These are phyloP conservation scores for Acorus gramineus DNA, from an alignment of 106 monocot genomes.

Conservation along the genomic window DNA sequence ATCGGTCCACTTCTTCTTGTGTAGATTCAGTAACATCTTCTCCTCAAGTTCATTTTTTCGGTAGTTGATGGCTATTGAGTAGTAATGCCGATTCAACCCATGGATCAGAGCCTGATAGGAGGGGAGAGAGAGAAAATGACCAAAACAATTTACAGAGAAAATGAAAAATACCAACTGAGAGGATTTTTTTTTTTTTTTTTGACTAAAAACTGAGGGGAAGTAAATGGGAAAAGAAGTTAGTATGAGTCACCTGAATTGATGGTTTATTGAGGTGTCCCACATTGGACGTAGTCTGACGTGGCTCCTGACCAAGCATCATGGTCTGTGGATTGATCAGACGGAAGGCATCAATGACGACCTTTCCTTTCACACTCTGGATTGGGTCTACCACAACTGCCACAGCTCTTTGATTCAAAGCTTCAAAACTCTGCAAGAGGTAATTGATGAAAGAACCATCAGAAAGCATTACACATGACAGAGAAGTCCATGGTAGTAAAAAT, in stretches of 20 bases:
- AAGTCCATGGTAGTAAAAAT: not conserved
- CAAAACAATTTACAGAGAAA: too few species aligned
- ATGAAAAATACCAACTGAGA: too few species aligned
- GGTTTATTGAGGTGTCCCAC: constrained; percentile 91
- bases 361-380: constrained; percentile 97
- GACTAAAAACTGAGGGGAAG: too few species aligned
- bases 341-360: constrained; percentile 99
- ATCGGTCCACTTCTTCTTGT: constrained; percentile 97
- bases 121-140: too few species aligned
- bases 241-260: constrained; percentile 57
- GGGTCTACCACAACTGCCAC: constrained; percentile 94
- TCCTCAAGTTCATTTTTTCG: constrained; percentile 82
- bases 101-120: constrained; percentile 67
- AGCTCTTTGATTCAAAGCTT: constrained; percentile 91
- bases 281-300: constrained; percentile 90
- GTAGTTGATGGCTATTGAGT: constrained; percentile 86
- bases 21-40: constrained; percentile 82
- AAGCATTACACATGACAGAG: not conserved
- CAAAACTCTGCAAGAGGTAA: constrained; percentile 59
- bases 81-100: constrained; percentile 87
- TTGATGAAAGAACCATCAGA: not conserved
- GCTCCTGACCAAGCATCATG: constrained; percentile 99
- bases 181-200: too few species aligned
- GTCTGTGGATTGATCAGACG: constrained; percentile 94
- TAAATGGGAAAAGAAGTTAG: too few species aligned